phyloP scores from a whole-genome alignment of 768 basidiomycete genomes.

The Russula abietina region DNA sequence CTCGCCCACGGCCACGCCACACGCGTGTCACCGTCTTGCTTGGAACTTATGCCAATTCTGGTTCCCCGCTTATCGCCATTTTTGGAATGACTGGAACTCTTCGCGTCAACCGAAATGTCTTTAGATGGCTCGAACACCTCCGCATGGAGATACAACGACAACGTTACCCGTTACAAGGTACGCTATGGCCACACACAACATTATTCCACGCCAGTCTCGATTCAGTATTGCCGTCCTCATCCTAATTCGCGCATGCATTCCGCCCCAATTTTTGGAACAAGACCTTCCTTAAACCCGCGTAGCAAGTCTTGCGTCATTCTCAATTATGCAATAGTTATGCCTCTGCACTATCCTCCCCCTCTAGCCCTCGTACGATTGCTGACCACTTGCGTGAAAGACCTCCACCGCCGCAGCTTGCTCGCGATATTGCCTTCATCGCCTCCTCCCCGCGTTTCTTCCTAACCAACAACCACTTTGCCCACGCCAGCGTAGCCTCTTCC shows the following conservation, averaged over 20 bases:
- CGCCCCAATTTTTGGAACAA: too few relatives aligned
- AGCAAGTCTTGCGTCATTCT: too few relatives aligned
- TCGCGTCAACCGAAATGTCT: too few relatives aligned
- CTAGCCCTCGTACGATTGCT: constrained; percentile 11
- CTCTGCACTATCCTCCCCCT: not conserved
- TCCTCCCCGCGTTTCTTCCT: constrained; percentile 26
- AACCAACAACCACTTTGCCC: constrained; percentile 44
- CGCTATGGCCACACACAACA: too few relatives aligned
- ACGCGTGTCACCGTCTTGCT: not conserved
- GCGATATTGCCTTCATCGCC: constrained; percentile 36
- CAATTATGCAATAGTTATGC: not conserved
- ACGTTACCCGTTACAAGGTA: not conserved
- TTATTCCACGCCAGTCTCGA: too few relatives aligned
- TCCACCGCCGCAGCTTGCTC: constrained; percentile 32
- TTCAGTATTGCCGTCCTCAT: too few relatives aligned
- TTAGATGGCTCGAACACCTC: not conserved
- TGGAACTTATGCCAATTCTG: not conserved
- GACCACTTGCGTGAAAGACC: constrained; percentile 36
- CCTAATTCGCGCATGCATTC: too few relatives aligned
- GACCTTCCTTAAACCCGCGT: too few relatives aligned
- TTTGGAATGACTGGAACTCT: not conserved
- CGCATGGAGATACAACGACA: not conserved
- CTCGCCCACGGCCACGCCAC: not conserved
- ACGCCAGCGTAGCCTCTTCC: constrained; percentile 37
- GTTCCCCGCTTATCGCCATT: not conserved